Evolutionary conservation across 257 asterid genomes (phyloP).

Genomic region (Craterostigma plantagineum): DNA sequence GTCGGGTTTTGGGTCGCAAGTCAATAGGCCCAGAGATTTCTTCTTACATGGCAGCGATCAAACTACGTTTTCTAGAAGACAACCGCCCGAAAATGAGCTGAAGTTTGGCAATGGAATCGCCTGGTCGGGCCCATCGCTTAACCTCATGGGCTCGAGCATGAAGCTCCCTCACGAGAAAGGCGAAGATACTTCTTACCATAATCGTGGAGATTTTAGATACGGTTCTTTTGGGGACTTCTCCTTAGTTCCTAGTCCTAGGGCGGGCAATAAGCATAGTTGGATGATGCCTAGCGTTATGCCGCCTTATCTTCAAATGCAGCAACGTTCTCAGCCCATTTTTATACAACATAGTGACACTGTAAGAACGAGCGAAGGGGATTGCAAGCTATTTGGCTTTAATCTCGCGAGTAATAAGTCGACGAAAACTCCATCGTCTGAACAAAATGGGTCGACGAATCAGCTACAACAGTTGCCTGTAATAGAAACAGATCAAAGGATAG

Average conservation of each 20-base stretch:
- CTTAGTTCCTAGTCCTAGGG: constrained; percentile 26
- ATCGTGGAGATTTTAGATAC: constrained; percentile 31
- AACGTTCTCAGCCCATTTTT: constrained; percentile 23
- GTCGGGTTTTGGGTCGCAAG: constrained; percentile 65
- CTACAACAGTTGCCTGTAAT: constrained; percentile 15
- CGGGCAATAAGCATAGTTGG: constrained; percentile 52
- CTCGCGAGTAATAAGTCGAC: constrained; percentile 23
- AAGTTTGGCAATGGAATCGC: constrained; percentile 35
- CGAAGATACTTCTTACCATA: constrained; percentile 26
- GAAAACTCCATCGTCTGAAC: constrained; percentile 23
- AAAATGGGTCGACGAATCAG: constrained; percentile 16
- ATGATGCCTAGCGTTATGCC: constrained; percentile 58
- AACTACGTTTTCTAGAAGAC: constrained; percentile 25
- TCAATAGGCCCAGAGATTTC: constrained; percentile 21
- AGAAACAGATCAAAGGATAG: constrained; percentile 35
- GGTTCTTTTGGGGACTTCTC: constrained; percentile 35
- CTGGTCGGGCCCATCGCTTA: constrained; percentile 41
- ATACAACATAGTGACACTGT: constrained; percentile 22
- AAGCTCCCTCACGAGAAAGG: no score
- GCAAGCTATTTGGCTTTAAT: constrained; percentile 76
- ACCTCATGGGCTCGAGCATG: constrained; percentile 43
- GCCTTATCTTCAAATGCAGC: constrained; percentile 34
- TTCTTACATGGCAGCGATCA: no score
- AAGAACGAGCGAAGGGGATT: constrained; percentile 48
- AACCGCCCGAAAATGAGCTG: constrained; percentile 39